Evolutionary conservation across 257 asterid species (phyloP), one percentile per base, ranked within the genome.

Genomic region (Solanum infundibuliforme): DNA sequence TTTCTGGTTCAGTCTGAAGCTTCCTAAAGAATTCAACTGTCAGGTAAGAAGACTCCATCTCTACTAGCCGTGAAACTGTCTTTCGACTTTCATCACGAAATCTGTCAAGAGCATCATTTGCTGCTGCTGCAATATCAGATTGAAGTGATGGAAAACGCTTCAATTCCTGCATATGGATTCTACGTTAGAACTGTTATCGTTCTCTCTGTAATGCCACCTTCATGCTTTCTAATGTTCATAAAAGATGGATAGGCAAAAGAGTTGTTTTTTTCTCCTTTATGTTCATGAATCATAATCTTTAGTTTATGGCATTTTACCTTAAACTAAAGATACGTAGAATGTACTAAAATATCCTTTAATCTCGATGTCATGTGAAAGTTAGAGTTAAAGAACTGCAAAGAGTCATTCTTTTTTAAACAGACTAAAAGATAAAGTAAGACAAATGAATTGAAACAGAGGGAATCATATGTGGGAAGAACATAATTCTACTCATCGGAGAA

Each of bases 41-140:
- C 86, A 97, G 94, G 94, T 97, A 97, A 52, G 95, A 89, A 74
- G 99, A 97, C 92, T 97, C 99, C 99, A 97, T 97, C 90, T 97
- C 98, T 84, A 97, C 99, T 90, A 97, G 93, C 65, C 99, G 91
- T 88, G 88, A 23, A 90, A 97, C 95, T 71, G 99, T 95, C 91
- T 74, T 94, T 8, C 99, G 98, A 86, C 99, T 93, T 88, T 97
- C 99, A 74, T 97, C 99, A n/a, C 99, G 98, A 85, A 97, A 97
- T 90, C 90, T 95, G 92, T 97, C 99, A 25, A 97, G 93, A 76
- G 99, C 92, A 10, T 97, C 99, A 92, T 97, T 97, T 73, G 99
- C 95, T 48, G 99, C 95, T 38, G 96, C 91, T 88, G 99, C 99
- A 91, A 97, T 97, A 77, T 97, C 99, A 81, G 98, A 77, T 88